Conservation (phyloP, 768 basidiomycete species). For the Rhizopogon rudus region DNA sequence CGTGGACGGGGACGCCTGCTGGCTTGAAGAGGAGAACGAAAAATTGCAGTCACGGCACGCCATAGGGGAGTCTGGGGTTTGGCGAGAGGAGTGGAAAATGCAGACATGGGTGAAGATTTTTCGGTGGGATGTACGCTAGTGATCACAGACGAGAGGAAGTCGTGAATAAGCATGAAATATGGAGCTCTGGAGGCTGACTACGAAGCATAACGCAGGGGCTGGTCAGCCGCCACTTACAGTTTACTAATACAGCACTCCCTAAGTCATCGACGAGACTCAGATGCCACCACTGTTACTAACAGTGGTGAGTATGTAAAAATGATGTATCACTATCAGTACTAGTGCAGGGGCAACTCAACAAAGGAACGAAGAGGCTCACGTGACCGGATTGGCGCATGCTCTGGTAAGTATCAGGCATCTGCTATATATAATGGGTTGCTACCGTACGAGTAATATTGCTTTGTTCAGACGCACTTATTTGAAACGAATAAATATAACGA, state of each 20-base stretch:
- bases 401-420: too few relatives aligned
- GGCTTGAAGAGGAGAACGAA: constrained; percentile 15
- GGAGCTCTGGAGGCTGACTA: neutral
- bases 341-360: too few relatives aligned
- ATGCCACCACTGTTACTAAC: too few relatives aligned
- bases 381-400: too few relatives aligned
- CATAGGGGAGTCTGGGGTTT: neutral
- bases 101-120: neutral
- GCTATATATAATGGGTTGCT: too few relatives aligned
- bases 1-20: constrained; percentile 4
- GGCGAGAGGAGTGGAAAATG: neutral
- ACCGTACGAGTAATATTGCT: too few relatives aligned
- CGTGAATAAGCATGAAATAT: too few relatives aligned
- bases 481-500: too few relatives aligned
- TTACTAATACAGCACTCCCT: neutral
- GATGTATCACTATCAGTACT: too few relatives aligned
- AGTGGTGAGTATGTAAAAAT: too few relatives aligned
- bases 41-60: neutral
- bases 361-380: too few relatives aligned
- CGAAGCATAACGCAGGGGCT: neutral
- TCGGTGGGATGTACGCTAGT: neutral
- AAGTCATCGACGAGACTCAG: neutral
- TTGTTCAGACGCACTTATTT: too few relatives aligned
- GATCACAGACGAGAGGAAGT: neutral
- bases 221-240: neutral